Percentiles rank a stretch among this genome's conserved stretches.
Conservation (phyloP, 164 flowering plant species). For the Magnolia kwangsiensis region DNA sequence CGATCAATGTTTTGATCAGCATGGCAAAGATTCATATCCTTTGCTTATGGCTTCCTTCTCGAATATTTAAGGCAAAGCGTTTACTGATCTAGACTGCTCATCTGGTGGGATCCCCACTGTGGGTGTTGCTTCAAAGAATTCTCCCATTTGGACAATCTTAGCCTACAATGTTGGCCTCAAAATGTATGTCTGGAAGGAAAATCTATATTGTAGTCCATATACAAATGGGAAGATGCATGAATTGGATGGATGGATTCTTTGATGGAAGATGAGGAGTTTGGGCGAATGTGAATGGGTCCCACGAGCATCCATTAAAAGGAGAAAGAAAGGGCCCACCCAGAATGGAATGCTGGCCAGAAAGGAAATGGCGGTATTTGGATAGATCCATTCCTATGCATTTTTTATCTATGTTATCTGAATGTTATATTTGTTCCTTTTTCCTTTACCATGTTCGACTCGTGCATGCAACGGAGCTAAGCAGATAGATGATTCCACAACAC, state of each 20-base stretch:
- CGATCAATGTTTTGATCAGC: conserved; percentile 22
- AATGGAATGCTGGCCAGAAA: not conserved
- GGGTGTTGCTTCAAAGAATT: not conserved
- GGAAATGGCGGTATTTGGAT: not conserved
- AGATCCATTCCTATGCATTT: too few relatives aligned
- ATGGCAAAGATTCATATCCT: conserved; percentile 65
- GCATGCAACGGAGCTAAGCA: not conserved
- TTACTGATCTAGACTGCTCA: too few relatives aligned
- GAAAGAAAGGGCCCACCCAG: too few relatives aligned
- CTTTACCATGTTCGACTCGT: conserved; percentile 18
- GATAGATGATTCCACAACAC: conserved; percentile 11
- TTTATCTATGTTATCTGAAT: not conserved
- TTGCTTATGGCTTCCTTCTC: not conserved
- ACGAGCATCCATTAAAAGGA: not conserved
- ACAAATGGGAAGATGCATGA: too few relatives aligned
- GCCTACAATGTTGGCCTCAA: not conserved
- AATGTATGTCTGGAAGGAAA: not conserved
- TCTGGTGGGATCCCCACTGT: not conserved
- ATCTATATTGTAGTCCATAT: too few relatives aligned
- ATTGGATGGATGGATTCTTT: too few relatives aligned
- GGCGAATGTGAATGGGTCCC: not conserved
- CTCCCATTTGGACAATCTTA: not conserved
- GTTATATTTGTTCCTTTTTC: conserved; percentile 8
- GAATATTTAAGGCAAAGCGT: too few relatives aligned
- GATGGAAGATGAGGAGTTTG: too few relatives aligned